phyloP scores from a whole-genome alignment of 352 stramenopile species.

The Phytophthora vignae region DNA sequence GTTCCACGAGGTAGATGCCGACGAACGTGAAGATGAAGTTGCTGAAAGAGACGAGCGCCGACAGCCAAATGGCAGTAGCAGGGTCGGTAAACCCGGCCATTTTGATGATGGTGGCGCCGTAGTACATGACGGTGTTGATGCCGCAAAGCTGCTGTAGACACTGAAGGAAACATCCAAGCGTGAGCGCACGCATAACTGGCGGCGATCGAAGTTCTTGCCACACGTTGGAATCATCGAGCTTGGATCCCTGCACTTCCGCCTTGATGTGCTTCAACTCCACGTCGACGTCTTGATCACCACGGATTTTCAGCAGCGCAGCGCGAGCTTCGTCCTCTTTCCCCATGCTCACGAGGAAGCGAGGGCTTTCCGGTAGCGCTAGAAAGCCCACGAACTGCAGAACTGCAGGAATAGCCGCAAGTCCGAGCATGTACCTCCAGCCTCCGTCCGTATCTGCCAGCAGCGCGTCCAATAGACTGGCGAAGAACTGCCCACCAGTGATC shows the following conservation, averaged over 20 bases:
- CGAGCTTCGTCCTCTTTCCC: slow-evolving; percentile 53
- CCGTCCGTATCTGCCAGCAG: slow-evolving; percentile 56
- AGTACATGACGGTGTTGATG: slow-evolving; percentile 90
- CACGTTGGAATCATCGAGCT: slow-evolving; percentile 34
- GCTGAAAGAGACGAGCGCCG: slow-evolving; percentile 52
- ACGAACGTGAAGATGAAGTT: slow-evolving; percentile 30
- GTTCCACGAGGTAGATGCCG: slow-evolving; percentile 25
- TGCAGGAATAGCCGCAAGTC: slow-evolving; percentile 69
- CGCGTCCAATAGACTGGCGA: slow-evolving; percentile 71
- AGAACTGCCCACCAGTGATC: slow-evolving; percentile 83
- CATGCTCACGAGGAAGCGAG: slow-evolving; percentile 63
- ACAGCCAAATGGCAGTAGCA: slow-evolving; percentile 74
- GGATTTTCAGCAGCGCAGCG: slow-evolving; percentile 58
- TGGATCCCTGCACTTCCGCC: slow-evolving; percentile 45
- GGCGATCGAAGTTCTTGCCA: slow-evolving; percentile 46
- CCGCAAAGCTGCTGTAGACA: slow-evolving; percentile 70
- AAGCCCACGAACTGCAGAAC: slow-evolving; percentile 76
- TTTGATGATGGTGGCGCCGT: slow-evolving; percentile 77
- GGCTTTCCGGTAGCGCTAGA: slow-evolving; percentile 71
- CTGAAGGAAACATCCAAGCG: slow-evolving; percentile 56
- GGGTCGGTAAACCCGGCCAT: slow-evolving; percentile 73
- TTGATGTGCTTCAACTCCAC: slow-evolving; percentile 68
- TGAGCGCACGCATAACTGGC: slow-evolving; percentile 40
- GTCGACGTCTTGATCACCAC: slow-evolving; percentile 58
- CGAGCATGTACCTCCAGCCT: slow-evolving; percentile 88